These are phyloP conservation scores for Cochlearia excelsa DNA, from an alignment of 345 rosid genomes.

Conservation along the genomic window DNA sequence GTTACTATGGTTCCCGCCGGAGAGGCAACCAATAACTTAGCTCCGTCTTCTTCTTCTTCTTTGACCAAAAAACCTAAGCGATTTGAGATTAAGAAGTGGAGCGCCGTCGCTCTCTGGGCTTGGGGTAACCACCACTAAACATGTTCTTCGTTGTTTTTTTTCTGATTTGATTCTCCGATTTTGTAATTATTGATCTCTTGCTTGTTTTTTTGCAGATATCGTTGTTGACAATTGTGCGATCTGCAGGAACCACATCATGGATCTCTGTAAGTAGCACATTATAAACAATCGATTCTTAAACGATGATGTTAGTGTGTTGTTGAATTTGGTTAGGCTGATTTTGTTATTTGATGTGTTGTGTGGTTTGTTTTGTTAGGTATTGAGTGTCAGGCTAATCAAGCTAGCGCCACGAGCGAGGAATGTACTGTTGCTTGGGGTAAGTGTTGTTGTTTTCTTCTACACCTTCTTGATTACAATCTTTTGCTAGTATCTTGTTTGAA, in stretches of 20 bases:
- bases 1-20: slow-evolving; percentile 76
- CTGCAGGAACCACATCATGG: slow-evolving; percentile 95
- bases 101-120: slow-evolving; percentile 92
- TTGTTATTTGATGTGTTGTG: no score
- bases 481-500: background rate
- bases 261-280: slow-evolving; percentile 64
- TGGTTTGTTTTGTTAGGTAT: slow-evolving; percentile 51
- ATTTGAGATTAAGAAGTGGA: slow-evolving; percentile 95
- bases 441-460: slow-evolving; percentile 11
- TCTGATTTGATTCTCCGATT: no score
- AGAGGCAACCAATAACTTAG: slow-evolving; percentile 56
- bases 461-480: slow-evolving; percentile 4
- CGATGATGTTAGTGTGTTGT: background rate
- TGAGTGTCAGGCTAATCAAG: slow-evolving; percentile 94
- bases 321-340: no score
- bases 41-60: slow-evolving; percentile 52
- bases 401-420: slow-evolving; percentile 91
- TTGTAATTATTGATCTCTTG: background rate
- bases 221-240: slow-evolving; percentile 98
- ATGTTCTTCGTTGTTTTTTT: background rate
- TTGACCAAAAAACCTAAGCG: slow-evolving; percentile 76
- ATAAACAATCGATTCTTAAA: background rate
- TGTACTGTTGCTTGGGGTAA: slow-evolving; percentile 99
- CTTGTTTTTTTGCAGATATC: slow-evolving; percentile 54
- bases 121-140: slow-evolving; percentile 59